Base-by-base conservation (phyloP, 805 yeast species). In the Starmerella riodocensis region DNA sequence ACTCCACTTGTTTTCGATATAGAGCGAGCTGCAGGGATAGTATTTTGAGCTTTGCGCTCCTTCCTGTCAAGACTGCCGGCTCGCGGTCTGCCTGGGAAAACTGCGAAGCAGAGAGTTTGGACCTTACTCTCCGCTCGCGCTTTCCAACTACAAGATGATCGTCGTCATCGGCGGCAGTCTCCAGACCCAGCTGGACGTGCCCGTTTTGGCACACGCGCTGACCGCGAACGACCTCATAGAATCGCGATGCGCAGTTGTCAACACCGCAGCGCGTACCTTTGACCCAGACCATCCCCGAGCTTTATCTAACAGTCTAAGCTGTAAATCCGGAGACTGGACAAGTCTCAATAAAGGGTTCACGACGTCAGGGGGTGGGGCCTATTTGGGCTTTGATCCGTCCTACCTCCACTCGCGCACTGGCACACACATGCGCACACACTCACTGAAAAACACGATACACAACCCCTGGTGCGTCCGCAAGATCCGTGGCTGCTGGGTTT, bases 241-340 rank as follows among this genome's bases (percentile, higher is more conserved):
- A 68, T 28, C 74, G 62, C 1, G 95, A 80, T 4, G 80, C 73
- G 60, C 98, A 88, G 63, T 88, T 88, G 47, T 80, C 86, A 2
- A 76, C 75, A 1, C 96, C 96, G 67, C 98, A 88, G 4, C 78
- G 60, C 4, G 81, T 78, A 2, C 98, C 97, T 49, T 75, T 65
- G 29, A 68, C 65, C 73, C 76, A 78, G 32, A 28, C 42, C 47
- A 41, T 37, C 19, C 21, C 4, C n/a, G 6, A 6, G 16, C n/a
- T n/a, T n/a, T n/a, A n/a, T n/a, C n/a, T n/a, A n/a, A n/a, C n/a
- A n/a, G n/a, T n/a, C n/a, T n/a, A n/a, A n/a, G n/a, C n/a, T n/a
- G n/a, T n/a, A n/a, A n/a, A n/a, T n/a, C n/a, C n/a, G n/a, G n/a
- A n/a, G n/a, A n/a, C n/a, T n/a, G n/a, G n/a, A n/a, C n/a, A n/a